Evolutionary conservation across 768 basidiomycete species (phyloP).

Genomic region (Mycena chlorophos): DNA sequence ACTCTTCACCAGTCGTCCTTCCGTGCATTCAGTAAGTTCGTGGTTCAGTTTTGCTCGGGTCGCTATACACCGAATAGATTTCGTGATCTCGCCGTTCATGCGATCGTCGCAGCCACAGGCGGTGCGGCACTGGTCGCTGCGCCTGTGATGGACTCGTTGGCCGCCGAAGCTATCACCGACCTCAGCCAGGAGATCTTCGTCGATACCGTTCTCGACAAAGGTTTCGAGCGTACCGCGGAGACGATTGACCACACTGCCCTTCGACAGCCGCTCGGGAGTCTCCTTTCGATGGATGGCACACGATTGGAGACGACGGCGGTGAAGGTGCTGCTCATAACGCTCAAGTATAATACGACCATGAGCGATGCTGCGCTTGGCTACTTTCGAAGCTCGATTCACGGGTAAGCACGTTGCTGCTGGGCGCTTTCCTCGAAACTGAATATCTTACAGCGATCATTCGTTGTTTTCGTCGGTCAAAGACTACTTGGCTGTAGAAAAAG

Average conservation of each 20-base stretch:
- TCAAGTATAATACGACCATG: slow-evolving; percentile 58
- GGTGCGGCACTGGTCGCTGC: slow-evolving; percentile 46
- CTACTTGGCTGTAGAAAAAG: slow-evolving; percentile 62
- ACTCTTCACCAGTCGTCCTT: slow-evolving; percentile 60
- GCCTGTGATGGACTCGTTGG: slow-evolving; percentile 55
- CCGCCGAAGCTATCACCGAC: slow-evolving; percentile 49
- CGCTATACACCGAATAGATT: slow-evolving; percentile 29
- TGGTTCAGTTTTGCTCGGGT: not conserved
- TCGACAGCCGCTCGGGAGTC: slow-evolving; percentile 47
- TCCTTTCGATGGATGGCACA: slow-evolving; percentile 54
- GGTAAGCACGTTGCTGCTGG: slow-evolving; percentile 37
- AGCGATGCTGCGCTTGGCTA: slow-evolving; percentile 62
- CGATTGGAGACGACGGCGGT: slow-evolving; percentile 57
- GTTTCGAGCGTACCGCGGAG: slow-evolving; percentile 52
- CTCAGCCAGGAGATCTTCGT: slow-evolving; percentile 61
- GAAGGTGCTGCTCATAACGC: slow-evolving; percentile 58
- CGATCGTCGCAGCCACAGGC: slow-evolving; percentile 59
- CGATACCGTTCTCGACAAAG: slow-evolving; percentile 53
- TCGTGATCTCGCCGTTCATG: slow-evolving; percentile 61
- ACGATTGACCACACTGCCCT: slow-evolving; percentile 54
- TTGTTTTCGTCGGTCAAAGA: slow-evolving; percentile 62
- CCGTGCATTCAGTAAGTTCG: slow-evolving; percentile 50
- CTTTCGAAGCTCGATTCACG: slow-evolving; percentile 59
- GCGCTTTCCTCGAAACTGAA: slow-evolving; percentile 6
- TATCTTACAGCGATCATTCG: slow-evolving; percentile 45